These are phyloP conservation scores for Neonectria punicea DNA, from an alignment of 2,329 filamentous ascomycete species.

Conservation along the genomic window DNA sequence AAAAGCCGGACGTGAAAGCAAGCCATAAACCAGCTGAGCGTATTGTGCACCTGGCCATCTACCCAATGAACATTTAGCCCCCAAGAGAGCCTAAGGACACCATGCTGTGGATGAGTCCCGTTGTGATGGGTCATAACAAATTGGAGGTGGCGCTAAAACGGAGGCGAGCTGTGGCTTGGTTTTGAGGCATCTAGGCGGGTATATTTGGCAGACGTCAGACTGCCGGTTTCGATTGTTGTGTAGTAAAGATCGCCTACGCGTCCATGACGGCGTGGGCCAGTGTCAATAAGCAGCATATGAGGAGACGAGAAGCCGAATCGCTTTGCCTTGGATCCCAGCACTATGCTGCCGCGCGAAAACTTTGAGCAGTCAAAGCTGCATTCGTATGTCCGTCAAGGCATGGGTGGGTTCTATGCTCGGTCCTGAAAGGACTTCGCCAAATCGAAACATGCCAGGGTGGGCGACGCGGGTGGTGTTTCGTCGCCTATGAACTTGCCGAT, in stretches of 20 bases:
- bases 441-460: slow-evolving; percentile 3
- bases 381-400: background rate
- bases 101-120: background rate
- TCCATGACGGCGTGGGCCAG: background rate
- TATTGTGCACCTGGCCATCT: background rate
- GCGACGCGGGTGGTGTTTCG: slow-evolving; percentile 4
- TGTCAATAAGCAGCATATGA: background rate
- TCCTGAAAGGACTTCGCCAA: background rate
- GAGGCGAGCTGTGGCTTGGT: background rate
- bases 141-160: background rate
- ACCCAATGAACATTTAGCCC: background rate
- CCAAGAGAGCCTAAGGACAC: background rate
- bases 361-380: background rate
- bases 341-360: background rate
- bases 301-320: background rate
- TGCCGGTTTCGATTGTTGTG: background rate
- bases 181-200: background rate
- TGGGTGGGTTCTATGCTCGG: background rate
- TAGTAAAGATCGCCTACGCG: no score
- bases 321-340: background rate
- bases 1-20: slow-evolving; percentile 2
- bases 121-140: background rate
- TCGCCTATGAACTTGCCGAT: slow-evolving; percentile 40
- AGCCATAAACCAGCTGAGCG: background rate
- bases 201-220: background rate